Evolutionary conservation across 257 asterid species (phyloP).

Genomic region (Pogostemon cablin): DNA sequence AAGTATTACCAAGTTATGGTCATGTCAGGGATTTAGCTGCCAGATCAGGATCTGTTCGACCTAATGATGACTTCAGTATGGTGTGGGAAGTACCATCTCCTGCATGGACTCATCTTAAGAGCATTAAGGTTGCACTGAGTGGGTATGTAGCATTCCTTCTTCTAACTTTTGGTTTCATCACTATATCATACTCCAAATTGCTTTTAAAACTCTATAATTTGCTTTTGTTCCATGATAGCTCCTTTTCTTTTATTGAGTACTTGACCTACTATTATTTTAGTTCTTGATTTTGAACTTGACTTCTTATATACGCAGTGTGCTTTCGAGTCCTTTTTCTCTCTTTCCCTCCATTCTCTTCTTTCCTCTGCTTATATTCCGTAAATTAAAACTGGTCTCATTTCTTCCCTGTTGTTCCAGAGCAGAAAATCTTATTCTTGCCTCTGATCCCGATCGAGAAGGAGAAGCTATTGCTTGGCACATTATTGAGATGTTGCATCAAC

Average conservation of each 20-base stretch:
- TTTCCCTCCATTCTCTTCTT: background rate
- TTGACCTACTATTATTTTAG: slow-evolving; percentile 1
- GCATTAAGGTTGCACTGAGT: slow-evolving; percentile 82
- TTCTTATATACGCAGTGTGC: slow-evolving; percentile 9
- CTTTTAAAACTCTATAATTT: background rate
- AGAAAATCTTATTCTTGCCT: slow-evolving; percentile 88
- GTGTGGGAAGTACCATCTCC: slow-evolving; percentile 97
- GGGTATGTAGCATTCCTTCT: slow-evolving; percentile 60
- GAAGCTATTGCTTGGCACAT: slow-evolving; percentile 99
- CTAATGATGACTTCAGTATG: slow-evolving; percentile 95
- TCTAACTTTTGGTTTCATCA: slow-evolving; percentile 23
- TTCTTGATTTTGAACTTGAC: background rate
- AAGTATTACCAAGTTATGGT: slow-evolving; percentile 92
- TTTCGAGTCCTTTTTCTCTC: background rate
- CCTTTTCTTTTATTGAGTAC: background rate
- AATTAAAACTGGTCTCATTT: slow-evolving; percentile 36
- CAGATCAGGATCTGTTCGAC: slow-evolving; percentile 95
- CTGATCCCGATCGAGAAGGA: slow-evolving; percentile 98
- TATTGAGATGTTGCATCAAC: slow-evolving; percentile 90
- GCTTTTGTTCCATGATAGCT: slow-evolving; percentile 2
- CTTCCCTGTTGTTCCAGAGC: slow-evolving; percentile 64
- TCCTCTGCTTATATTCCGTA: background rate
- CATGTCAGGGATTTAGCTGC: slow-evolving; percentile 98
- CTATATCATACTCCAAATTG: slow-evolving; percentile 5
- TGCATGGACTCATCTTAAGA: slow-evolving; percentile 96